Base-by-base conservation (phyloP, 2,329 filamentous ascomycete species). In the Ascochyta lentis region DNA sequence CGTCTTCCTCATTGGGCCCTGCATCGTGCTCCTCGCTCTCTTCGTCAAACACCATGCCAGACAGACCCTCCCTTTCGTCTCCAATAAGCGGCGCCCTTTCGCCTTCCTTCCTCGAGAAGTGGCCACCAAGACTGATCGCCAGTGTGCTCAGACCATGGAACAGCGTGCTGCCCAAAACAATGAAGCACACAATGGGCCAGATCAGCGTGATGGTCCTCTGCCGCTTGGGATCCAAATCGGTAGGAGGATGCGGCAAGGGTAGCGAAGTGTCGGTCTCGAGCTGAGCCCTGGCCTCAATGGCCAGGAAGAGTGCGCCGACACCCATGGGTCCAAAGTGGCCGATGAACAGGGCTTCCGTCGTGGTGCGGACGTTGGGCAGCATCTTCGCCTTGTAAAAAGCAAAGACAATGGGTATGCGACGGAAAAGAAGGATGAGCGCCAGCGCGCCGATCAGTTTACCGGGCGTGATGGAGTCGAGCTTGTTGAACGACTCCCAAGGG, bases 301-400 rank as follows among this genome's bases (percentile, higher is more conserved):
- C 81, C 1, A 86, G 76, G 69, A 85, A 85, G 6, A 85, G 68
- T 0, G 80, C 83, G 2, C 82, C 83, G 1, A 85, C 77, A 16
- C 83, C 83, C 78, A 85, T 85, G 8, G 83, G 83, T 0, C 83
- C 83, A 54, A 86, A 85, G 63, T 85, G 83, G 0, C 83, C 83
- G 39, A 77, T 78, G 67, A 85, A 85, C 0, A 85, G 65, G 0
- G 83, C 83, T 67, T 85, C 83, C 6, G 77, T 76, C 22, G 78
- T 78, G 0, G 81, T 83, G 7, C 74, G 68, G 41, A 85, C 76
- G 47, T 81, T 78, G 0, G 81, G 81, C 10, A 83, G 57, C 74
- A 69, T 26, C 0, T 63, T 62, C 56, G 79, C 73, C 12, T 74
- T 76, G 66, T 83, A 82, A 4, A 80, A 63, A 0, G 75, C 71